A percentile compares a stretch with the other conserved stretches of the same genome.
Evolutionary conservation across 31 red algal species (phyloP).

Genomic region (Odonthalia washingtoniensis): DNA sequence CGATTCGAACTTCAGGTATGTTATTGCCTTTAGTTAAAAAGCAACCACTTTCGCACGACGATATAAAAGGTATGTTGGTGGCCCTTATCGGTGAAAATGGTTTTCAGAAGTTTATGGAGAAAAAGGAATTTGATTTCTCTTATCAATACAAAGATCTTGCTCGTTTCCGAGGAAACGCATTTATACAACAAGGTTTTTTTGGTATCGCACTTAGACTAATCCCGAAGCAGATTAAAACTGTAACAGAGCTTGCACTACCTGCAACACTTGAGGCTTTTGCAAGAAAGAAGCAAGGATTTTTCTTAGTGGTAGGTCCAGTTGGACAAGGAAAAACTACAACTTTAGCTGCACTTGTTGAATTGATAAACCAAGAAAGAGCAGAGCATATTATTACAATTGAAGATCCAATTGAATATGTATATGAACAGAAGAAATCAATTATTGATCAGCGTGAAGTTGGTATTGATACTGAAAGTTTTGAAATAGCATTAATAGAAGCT

Average conservation of each 20-base stretch:
- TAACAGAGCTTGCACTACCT: conserved; percentile 17
- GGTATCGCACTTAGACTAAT: conserved; percentile 15
- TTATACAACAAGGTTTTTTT: conserved; percentile 28
- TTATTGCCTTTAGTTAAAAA: not conserved
- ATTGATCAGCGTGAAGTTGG: conserved; percentile 42
- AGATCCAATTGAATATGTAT: conserved; percentile 46
- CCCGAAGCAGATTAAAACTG: not conserved
- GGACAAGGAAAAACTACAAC: conserved; percentile 39
- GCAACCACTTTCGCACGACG: not conserved
- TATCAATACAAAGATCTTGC: conserved; percentile 1
- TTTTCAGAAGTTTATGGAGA: conserved; percentile 2
- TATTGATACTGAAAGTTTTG: conserved; percentile 7
- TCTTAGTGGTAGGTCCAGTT: conserved; percentile 28
- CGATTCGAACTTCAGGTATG: conserved; percentile 8
- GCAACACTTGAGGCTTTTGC: conserved; percentile 4
- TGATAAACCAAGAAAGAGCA: conserved; percentile 9
- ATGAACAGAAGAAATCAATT: conserved; percentile 34
- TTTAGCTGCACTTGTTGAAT: conserved; percentile 11
- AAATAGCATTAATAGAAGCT: conserved; percentile 1
- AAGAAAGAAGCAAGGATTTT: conserved; percentile 5
- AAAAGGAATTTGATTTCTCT: conserved; percentile 38
- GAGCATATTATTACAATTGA: conserved; percentile 38
- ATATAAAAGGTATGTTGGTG: conserved; percentile 9
- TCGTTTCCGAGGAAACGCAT: conserved; percentile 39
- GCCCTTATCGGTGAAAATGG: not conserved